Conservation (phyloP, 2,329 filamentous ascomycete species). For the Botryosphaeria dothidea region DNA sequence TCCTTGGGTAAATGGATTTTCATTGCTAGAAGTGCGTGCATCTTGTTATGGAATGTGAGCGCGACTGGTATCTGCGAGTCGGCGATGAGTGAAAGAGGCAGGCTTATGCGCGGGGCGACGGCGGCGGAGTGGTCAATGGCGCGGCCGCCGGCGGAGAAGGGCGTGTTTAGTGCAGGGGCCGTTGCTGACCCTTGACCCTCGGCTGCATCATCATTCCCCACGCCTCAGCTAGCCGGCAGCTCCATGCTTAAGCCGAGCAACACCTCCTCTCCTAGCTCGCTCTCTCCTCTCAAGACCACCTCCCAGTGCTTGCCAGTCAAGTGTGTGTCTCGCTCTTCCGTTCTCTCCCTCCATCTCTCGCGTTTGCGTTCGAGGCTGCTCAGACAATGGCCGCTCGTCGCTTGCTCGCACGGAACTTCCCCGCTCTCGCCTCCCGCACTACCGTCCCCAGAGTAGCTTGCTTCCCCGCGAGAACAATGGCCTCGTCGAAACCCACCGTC, state of each 20-base stretch:
- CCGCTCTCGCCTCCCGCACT: slow-evolving; percentile 42
- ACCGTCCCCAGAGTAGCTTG: slow-evolving; percentile 35
- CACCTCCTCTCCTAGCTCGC: neutral
- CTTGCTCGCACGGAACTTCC: slow-evolving; percentile 43
- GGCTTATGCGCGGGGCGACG: neutral
- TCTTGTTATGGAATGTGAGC: neutral
- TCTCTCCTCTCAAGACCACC: neutral
- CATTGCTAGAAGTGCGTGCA: neutral
- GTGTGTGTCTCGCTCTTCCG: neutral
- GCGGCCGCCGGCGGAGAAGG: neutral
- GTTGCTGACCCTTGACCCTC: neutral
- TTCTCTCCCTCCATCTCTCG: neutral
- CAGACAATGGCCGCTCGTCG: slow-evolving; percentile 47
- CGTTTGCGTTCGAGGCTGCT: neutral
- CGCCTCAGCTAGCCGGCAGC: slow-evolving; percentile 15
- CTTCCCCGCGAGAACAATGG: slow-evolving; percentile 42
- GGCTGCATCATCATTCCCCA: slow-evolving; percentile 5
- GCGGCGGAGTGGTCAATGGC: neutral
- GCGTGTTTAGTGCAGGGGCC: neutral
- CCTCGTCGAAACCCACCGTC: slow-evolving; percentile 26
- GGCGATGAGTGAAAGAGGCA: neutral
- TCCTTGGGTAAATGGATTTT: slow-evolving; percentile 14
- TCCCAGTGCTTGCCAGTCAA: neutral
- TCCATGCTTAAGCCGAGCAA: slow-evolving; percentile 13
- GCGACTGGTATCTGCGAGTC: neutral